phyloP scores from a whole-genome alignment of 2,329 filamentous ascomycete genomes.

The Stenocarpella maydis region DNA sequence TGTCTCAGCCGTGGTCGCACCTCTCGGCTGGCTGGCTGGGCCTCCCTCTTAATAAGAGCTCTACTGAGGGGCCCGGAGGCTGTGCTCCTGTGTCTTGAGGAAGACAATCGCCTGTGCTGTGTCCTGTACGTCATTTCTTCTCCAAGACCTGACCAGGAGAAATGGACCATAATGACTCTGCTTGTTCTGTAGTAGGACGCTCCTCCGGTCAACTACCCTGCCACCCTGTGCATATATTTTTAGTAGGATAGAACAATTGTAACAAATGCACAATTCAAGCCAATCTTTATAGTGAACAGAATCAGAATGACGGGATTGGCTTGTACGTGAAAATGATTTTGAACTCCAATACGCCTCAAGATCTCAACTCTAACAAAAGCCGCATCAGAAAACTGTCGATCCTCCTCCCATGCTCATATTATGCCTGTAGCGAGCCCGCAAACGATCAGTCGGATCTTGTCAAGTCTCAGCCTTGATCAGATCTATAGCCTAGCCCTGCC shows the following conservation, averaged over 20 bases:
- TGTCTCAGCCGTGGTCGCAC: slow-evolving; percentile 8
- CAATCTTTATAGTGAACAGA: not conserved
- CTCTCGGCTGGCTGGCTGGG: not conserved
- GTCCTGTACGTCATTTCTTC: not conserved
- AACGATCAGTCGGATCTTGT: not conserved
- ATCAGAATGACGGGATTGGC: not conserved
- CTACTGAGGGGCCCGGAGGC: not conserved
- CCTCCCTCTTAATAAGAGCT: not conserved
- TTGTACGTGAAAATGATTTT: slow-evolving; percentile 2
- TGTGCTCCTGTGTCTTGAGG: not conserved
- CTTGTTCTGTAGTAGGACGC: not conserved
- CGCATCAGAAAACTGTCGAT: slow-evolving; percentile 9
- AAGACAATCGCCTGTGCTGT: not conserved
- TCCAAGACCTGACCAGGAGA: not conserved
- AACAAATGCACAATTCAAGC: not conserved
- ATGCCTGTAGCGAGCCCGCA: slow-evolving; percentile 11
- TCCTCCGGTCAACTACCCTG: not conserved
- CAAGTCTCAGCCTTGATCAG: not conserved
- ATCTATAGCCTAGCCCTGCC: not conserved
- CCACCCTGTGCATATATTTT: not conserved
- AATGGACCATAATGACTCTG: not conserved
- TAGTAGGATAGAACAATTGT: not conserved
- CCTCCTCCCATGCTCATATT: slow-evolving; percentile 25
- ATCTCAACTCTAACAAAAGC: slow-evolving; percentile 26
- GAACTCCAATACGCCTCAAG: slow-evolving; percentile 23